Evolutionary conservation across 148 eudicot genomes (phyloP).

Genomic region (Linanthus parryae): DNA sequence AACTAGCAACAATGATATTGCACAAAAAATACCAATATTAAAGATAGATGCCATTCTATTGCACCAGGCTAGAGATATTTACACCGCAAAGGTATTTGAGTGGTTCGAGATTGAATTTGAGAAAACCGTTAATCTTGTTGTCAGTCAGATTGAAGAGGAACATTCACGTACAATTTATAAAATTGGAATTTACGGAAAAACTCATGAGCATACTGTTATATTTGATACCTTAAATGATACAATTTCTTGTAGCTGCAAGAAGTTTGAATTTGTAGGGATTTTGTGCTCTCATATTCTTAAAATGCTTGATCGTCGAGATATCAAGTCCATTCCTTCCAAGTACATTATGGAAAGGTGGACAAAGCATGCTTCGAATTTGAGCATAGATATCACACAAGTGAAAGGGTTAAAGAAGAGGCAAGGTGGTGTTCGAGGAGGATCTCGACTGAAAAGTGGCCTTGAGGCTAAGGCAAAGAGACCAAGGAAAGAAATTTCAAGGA

Average conservation of each 20-base stretch:
- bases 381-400: too few species aligned
- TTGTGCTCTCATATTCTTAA: slow-evolving; percentile 20
- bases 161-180: slow-evolving; percentile 7
- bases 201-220: slow-evolving; percentile 8
- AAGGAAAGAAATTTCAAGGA: too few species aligned
- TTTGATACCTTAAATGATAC: slow-evolving; percentile 6
- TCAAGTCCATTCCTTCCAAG: slow-evolving; percentile 15
- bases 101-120: slow-evolving; percentile 19
- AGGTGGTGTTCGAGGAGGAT: too few species aligned
- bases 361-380: slow-evolving; percentile 9
- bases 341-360: slow-evolving; percentile 20
- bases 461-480: too few species aligned
- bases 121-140: slow-evolving; percentile 16
- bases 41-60: slow-evolving; percentile 14
- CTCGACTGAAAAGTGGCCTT: too few species aligned
- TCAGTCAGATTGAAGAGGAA: slow-evolving; percentile 8
- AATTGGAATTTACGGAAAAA: slow-evolving; percentile 9
- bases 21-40: slow-evolving; percentile 12
- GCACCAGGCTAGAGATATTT: slow-evolving; percentile 16
- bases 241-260: slow-evolving; percentile 14
- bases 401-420: too few species aligned
- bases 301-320: slow-evolving; percentile 16
- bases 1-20: slow-evolving; percentile 9
- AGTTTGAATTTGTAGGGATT: slow-evolving; percentile 17
- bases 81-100: slow-evolving; percentile 19